Evolutionary conservation across 2,329 filamentous ascomycete genomes (phyloP).

Genomic region (Ophiosphaerella korrae): DNA sequence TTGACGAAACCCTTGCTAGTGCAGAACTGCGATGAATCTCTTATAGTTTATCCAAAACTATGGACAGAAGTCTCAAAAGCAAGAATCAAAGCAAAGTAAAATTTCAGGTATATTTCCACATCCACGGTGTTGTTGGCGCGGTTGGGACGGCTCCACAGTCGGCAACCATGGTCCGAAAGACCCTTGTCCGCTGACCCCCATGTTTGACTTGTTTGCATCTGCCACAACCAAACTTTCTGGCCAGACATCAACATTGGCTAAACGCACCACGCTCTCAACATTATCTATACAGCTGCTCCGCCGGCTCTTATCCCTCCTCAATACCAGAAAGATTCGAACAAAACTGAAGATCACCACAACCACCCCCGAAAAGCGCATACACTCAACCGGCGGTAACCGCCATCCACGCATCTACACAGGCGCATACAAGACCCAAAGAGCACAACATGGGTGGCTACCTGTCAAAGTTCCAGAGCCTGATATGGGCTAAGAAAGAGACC

Average conservation of each 20-base stretch:
- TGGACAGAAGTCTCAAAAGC: no score
- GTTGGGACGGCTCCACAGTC: neutral
- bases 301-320: neutral
- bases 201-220: slow-evolving; percentile 34
- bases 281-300: neutral
- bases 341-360: neutral
- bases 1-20: no score
- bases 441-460: slow-evolving; percentile 41
- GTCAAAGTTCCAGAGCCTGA: slow-evolving; percentile 37
- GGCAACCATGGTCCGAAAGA: slow-evolving; percentile 6
- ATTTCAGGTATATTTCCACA: neutral
- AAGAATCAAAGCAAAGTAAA: no score
- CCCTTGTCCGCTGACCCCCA: slow-evolving; percentile 11
- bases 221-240: slow-evolving; percentile 27
- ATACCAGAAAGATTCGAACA: neutral
- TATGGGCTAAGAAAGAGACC: slow-evolving; percentile 95
- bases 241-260: slow-evolving; percentile 24
- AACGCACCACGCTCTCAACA: slow-evolving; percentile 14
- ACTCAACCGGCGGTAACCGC: slow-evolving; percentile 15
- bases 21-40: no score
- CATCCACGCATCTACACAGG: slow-evolving; percentile 15
- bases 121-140: neutral
- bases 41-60: no score
- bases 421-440: slow-evolving; percentile 13
- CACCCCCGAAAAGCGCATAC: neutral